Evolutionary conservation across 139 green algal species (phyloP), one percentile per base, ranked within the genome.

Genomic region (Parachlorella kessleri): DNA sequence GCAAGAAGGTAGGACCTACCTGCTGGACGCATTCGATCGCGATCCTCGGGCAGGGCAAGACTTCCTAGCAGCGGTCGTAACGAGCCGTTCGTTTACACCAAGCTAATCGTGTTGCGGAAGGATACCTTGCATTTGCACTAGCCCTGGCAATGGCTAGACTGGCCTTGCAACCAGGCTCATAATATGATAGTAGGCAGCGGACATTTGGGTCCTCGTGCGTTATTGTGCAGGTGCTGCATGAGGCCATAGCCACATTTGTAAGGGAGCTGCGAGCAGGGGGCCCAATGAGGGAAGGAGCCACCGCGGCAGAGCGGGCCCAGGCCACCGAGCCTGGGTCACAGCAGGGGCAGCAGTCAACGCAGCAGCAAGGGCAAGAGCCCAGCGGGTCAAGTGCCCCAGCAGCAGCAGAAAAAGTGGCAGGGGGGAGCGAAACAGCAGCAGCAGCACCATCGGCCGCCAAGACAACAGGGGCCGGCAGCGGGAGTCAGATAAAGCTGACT

Each of bases 261-360:
- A 66, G 76, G 3, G 93, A 97, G 87, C 78, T 97, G 63, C 78
- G 85, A 2, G 88, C 82, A 4, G 93, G 93, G 1, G 87, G 87
- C 9, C 81, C 78, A 38, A 71, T 84, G 69, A 41, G 40, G 32
- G 73, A 69, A 37, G 64, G 55, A 26, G 76, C 42, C 24, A 66
- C 28, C 7, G 55, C 65, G 41, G 65, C 69, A 4, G 55, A 84
- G 30, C 37, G 65, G 2, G 82, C 41, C 0, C 36, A 7, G 67
- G 67, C 77, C 10, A 39, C 77, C n/a, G 42, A 81, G 53, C 33
- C 55, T 5, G 77, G 10, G 59, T 35, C 33, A 59, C 42, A 30
- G 70, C 30, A 26, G 37, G 14, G 35, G 38, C 21, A 37, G 48
- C 32, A 42, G 28, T 23, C 63, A 35, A 48, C 8, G 48, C 36